Evolutionary conservation across 192 early-diverging fungal genomes (phyloP), one percentile per base, ranked within the genome.

Genomic region (Jimgerdemannia lactiflua): DNA sequence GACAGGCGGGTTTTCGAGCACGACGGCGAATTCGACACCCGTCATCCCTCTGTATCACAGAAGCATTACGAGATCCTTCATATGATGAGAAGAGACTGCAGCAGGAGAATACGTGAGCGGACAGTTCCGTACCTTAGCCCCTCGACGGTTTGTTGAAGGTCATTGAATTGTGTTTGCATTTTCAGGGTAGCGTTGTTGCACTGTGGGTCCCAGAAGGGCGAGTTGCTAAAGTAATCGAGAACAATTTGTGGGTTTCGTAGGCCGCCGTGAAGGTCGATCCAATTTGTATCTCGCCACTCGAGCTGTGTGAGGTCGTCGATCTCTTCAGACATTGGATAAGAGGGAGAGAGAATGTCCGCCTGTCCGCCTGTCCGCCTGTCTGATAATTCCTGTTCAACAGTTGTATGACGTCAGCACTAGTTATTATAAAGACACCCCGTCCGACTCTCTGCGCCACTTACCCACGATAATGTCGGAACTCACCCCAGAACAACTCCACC

Each of bases 101-200:
- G 39, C 4, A 11, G 17, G 29, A 68, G 10, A 18, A 40, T 70
- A 20, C 54, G 64, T 19, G 64, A 65, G 19, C 0, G 19, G 19
- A 14, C 14, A 18, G 19, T 65, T 18, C 10, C n/a, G 4, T 70
- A 65, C 77, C 71, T 64, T 44, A 71, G 41, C 71, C 83, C 86
- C 81, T 88, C 70, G 79, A 83, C 59, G 64, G 77, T 76, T 77
- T 72, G 87, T 74, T 86, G 79, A 39, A 94, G 75, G 44, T 91
- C 92, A 71, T 93, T 94, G 81, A 89, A 93, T 78, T 92, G 91
- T 42, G 92, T 94, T 72, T 94, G 93, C 93, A 94, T 94, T 72
- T 86, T 82, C 4, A 94, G 77, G n/a, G 89, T 84, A 3, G 90
- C 90, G 75, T 94, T 94, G 77, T 93, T 94, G 83, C 92, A 90